Percentiles rank a stretch among this genome's conserved stretches.
These are phyloP conservation scores for Fistulinella prunicolor DNA, from an alignment of 768 basidiomycete genomes.

Conservation along the genomic window DNA sequence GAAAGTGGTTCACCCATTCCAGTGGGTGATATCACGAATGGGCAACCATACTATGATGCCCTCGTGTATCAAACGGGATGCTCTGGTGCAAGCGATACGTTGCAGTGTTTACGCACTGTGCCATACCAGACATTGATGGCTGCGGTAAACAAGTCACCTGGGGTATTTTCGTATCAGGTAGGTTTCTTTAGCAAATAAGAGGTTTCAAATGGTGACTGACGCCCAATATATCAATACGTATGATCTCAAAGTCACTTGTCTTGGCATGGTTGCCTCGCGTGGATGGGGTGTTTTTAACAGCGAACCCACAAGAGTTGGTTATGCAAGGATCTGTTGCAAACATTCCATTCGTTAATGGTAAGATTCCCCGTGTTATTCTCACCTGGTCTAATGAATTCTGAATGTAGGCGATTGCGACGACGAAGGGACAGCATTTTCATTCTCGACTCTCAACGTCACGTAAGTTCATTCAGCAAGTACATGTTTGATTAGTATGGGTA, in stretches of 20 bases:
- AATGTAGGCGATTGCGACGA: conserved; percentile 35
- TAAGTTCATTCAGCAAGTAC: conserved; percentile 20
- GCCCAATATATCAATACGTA: neutral
- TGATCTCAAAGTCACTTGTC: conserved; percentile 20
- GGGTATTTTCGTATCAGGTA: conserved; percentile 33
- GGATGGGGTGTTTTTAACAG: conserved; percentile 38
- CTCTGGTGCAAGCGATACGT: conserved; percentile 17
- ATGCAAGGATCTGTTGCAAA: conserved; percentile 28
- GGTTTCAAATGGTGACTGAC: neutral
- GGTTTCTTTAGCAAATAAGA: neutral
- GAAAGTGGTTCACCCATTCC: conserved; percentile 39
- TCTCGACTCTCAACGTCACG: conserved; percentile 49
- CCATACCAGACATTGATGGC: conserved; percentile 29
- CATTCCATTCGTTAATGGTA: conserved; percentile 5
- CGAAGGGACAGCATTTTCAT: conserved; percentile 43
- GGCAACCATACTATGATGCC: conserved; percentile 29
- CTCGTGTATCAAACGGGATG: conserved; percentile 31
- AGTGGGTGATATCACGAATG: conserved; percentile 16
- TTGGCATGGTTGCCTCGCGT: conserved; percentile 37
- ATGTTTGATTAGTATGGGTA: conserved; percentile 26
- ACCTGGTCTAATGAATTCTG: conserved; percentile 1
- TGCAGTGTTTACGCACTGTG: conserved; percentile 34
- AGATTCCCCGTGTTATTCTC: neutral
- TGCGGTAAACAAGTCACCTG: conserved; percentile 34
- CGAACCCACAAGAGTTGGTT: conserved; percentile 31